A percentile compares a stretch with the other conserved stretches of the same genome.
phyloP scores from a whole-genome alignment of 2,329 filamentous ascomycete species.

The Sporothrix euskadiensis region DNA sequence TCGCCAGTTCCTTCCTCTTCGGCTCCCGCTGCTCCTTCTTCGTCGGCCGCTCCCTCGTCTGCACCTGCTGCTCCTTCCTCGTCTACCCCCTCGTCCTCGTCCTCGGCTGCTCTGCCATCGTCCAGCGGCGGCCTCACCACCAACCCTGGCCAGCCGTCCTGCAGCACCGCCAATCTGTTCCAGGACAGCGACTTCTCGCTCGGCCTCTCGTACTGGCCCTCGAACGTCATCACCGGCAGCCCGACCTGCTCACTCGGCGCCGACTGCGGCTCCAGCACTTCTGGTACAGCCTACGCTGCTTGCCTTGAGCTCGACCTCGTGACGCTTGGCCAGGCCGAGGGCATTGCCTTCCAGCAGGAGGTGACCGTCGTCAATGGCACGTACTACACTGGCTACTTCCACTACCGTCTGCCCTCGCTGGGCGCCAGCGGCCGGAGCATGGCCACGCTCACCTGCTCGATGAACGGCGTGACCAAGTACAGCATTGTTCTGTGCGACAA shows the following conservation, averaged over 20 bases:
- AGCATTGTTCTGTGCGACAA: neutral
- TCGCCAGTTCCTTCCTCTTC: neutral
- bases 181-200: conserved; percentile 14
- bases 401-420: conserved; percentile 12
- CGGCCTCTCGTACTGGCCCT: conserved; percentile 18
- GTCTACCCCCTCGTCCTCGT: neutral
- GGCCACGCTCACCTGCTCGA: conserved; percentile 21
- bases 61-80: neutral
- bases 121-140: conserved; percentile 10
- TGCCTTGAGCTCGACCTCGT: conserved; percentile 22
- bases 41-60: neutral
- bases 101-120: conserved; percentile 12
- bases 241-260: conserved; percentile 20
- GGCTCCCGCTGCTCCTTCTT: neutral
- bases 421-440: conserved; percentile 14
- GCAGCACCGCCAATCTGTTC: conserved; percentile 17
- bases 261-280: conserved; percentile 14
- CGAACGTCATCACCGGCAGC: neutral
- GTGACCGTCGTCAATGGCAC: conserved; percentile 13
- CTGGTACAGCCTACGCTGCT: neutral
- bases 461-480: conserved; percentile 21
- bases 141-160: conserved; percentile 17
- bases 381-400: conserved; percentile 13
- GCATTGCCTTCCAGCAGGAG: conserved; percentile 16
- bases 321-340: neutral